Percentiles rank a stretch among this genome's conserved stretches.
Conservation (phyloP, 495 filamentous ascomycete species). For the Pyronema omphalodes region DNA sequence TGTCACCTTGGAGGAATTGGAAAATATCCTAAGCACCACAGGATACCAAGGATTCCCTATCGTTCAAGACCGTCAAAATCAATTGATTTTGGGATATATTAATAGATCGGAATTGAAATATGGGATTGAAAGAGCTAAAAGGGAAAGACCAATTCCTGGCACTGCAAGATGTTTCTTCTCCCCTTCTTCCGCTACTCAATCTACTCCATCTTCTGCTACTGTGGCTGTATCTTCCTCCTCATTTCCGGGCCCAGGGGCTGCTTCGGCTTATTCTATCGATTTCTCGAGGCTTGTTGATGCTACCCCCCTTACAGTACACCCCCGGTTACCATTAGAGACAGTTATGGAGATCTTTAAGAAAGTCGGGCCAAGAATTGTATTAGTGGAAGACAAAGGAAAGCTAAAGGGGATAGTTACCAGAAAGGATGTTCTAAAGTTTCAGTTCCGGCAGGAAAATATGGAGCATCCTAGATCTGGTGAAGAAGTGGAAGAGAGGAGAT, state of each 20-base stretch:
- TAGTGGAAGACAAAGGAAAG: conserved; percentile 75
- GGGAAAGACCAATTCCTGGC: conserved; percentile 49
- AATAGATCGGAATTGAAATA: conserved; percentile 86
- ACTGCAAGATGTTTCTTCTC: conserved; percentile 60
- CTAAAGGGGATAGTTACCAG: conserved; percentile 78
- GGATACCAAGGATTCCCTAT: conserved; percentile 93
- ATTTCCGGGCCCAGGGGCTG: background rate
- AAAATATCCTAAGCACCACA: conserved; percentile 55
- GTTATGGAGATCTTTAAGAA: conserved; percentile 99
- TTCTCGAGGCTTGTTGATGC: conserved; percentile 79
- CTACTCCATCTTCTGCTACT: conserved; percentile 24
- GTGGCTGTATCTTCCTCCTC: conserved; percentile 4
- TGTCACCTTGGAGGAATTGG: conserved; percentile 52
- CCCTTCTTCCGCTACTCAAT: conserved; percentile 28
- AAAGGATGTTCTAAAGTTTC: conserved; percentile 94
- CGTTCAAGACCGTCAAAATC: conserved; percentile 53
- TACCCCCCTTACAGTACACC: conserved; percentile 80
- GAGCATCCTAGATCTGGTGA: conserved; percentile 42
- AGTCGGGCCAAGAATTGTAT: conserved; percentile 83
- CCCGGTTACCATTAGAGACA: conserved; percentile 79
- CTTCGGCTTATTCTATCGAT: conserved; percentile 40
- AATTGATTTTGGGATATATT: conserved; percentile 74
- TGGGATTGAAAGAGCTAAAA: conserved; percentile 65
- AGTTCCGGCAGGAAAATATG: conserved; percentile 86
- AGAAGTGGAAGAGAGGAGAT: conserved; percentile 30